Conservation (phyloP, 2,329 filamentous ascomycete species). For the Alternaria ventricosa region DNA sequence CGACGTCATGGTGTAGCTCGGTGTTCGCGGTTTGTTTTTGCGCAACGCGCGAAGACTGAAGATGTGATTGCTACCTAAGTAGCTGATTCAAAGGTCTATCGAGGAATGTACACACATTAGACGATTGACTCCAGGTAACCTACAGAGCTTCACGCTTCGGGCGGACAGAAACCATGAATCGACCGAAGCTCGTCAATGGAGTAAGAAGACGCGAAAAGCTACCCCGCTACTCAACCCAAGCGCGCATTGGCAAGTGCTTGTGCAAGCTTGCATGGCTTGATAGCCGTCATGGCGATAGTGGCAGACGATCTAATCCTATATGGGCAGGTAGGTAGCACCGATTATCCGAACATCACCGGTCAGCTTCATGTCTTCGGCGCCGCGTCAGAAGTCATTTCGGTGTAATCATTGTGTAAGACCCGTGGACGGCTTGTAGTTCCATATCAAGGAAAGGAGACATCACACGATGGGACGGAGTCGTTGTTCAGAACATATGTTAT, state of each 20-base stretch:
- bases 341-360: neutral
- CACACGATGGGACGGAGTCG: neutral
- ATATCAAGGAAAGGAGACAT: neutral
- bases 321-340: constrained; percentile 20
- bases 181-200: neutral
- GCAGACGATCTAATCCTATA: constrained; percentile 16
- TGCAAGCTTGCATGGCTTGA: constrained; percentile 27
- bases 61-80: too few relatives aligned
- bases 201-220: neutral
- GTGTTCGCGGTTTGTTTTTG: neutral
- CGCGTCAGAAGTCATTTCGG: constrained; percentile 16
- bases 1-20: constrained; percentile 3
- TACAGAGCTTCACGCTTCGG: too few relatives aligned
- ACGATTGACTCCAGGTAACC: too few relatives aligned
- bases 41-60: neutral
- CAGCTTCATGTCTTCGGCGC: constrained; percentile 5
- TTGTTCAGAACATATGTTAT: constrained; percentile 3
- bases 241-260: constrained; percentile 18
- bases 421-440: neutral
- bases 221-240: constrained; percentile 6
- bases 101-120: too few relatives aligned
- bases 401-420: neutral
- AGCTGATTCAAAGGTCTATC: too few relatives aligned
- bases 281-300: constrained; percentile 8
- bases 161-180: neutral